Base-by-base conservation (phyloP, 768 basidiomycete species). In the Lactarius sp. region DNA sequence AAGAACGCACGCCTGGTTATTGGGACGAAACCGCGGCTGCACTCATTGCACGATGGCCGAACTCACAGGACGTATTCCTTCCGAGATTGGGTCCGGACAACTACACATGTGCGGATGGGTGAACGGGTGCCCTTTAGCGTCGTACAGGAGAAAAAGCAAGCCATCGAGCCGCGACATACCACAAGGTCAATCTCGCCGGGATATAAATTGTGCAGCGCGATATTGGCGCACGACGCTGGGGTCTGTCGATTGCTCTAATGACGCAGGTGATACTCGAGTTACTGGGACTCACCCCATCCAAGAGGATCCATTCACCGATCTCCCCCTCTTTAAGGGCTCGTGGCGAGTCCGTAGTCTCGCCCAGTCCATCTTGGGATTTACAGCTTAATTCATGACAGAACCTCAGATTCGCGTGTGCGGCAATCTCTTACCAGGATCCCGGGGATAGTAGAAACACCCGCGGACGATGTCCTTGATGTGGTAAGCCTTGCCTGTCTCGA, bases 161-260 rank as follows among this genome's bases (percentile, higher is more conserved):
- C 46, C 36, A 51, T 42, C 14, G 42, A 41, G 51, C 20, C 12
- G 50, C 20, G 14, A 77, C 83, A 39, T 69, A 91, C 90, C 61
- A 98, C 85, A n/a, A 98, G 83, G 74, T 98, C 94, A 37, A 98
- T 90, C 71, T 90, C 76, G 41, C 82, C 87, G 2, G 86, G 87
- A 72, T 87, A 95, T 9, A 98, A 70, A 69, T 98, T 98, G 74
- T 96, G 90, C 47, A 98, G 76, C 2, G 85, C 93, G 63, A 98
- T 86, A 70, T 96, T 97, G 2, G 91, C 80, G 72, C 95, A 97
- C 13, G 95, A 90, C 4, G 94, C 93, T 4, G 95, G 92, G 10
- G 92, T 94, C 90, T 90, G 65, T 20, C n/a, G 54, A 64, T 9
- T 56, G 52, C 33, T 31, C 34, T 27, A 18, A 31, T 16, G 44